A percentile compares a stretch with the other conserved stretches of the same genome.
These are phyloP conservation scores for Cadophora luteo-olivacea DNA, from an alignment of 2,329 filamentous ascomycete species.

Conservation along the genomic window DNA sequence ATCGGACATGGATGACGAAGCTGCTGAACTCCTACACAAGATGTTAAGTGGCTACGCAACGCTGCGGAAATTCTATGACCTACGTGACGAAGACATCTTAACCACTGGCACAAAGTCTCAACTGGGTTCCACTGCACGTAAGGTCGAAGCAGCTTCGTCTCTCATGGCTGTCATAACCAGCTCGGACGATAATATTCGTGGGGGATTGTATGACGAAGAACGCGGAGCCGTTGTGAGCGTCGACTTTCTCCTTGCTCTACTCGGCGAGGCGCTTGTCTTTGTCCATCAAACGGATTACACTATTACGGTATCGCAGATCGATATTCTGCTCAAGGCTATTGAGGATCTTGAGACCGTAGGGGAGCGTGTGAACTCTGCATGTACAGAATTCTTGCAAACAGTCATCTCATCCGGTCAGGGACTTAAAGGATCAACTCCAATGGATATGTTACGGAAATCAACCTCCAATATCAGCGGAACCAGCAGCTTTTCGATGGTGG, in stretches of 20 bases:
- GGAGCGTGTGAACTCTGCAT: conserved; percentile 73
- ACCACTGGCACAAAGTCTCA: conserved; percentile 48
- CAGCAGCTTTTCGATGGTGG: conserved; percentile 68
- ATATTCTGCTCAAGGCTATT: conserved; percentile 75
- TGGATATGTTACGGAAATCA: conserved; percentile 71
- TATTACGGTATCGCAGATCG: conserved; percentile 76
- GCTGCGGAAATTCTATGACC: conserved; percentile 85
- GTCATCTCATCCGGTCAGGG: conserved; percentile 75
- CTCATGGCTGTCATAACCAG: conserved; percentile 85
- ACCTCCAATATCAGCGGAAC: conserved; percentile 60
- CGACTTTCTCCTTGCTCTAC: conserved; percentile 81
- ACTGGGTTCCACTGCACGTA: conserved; percentile 59
- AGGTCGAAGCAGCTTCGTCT: conserved; percentile 73
- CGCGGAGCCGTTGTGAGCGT: conserved; percentile 86
- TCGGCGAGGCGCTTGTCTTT: conserved; percentile 84
- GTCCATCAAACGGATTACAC: conserved; percentile 66
- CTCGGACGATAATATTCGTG: conserved; percentile 88
- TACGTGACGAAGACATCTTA: conserved; percentile 73
- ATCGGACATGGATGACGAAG: conserved; percentile 77
- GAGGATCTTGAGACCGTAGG: conserved; percentile 82
- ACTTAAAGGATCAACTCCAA: conserved; percentile 66
- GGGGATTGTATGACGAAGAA: conserved; percentile 83
- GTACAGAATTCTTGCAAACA: conserved; percentile 79
- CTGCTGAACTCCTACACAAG: conserved; percentile 81
- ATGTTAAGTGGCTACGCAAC: conserved; percentile 93